Evolutionary conservation across 805 yeast species (phyloP).

Genomic region (Teunomyces barrocoloradensis): DNA sequence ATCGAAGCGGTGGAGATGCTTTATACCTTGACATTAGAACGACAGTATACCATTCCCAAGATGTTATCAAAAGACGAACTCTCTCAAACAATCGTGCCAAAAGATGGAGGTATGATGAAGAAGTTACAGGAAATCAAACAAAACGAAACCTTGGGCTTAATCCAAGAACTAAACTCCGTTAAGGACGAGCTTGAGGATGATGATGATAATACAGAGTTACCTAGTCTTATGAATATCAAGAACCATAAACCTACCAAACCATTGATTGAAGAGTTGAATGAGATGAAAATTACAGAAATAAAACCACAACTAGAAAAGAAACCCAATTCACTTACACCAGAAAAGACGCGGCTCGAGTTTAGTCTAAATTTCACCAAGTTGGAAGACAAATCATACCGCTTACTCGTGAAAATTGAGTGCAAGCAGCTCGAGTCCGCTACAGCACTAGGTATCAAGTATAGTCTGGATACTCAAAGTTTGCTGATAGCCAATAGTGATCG

Average conservation of each 20-base stretch:
- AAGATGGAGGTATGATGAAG: conserved; percentile 43
- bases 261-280: conserved; percentile 55
- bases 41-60: conserved; percentile 69
- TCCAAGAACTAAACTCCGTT: conserved; percentile 36
- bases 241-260: conserved; percentile 29
- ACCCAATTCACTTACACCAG: not conserved
- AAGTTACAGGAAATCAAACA: conserved; percentile 33
- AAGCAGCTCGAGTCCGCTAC: conserved; percentile 13
- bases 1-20: conserved; percentile 71
- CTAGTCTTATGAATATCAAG: conserved; percentile 28
- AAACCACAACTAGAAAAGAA: not conserved
- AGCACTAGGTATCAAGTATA: conserved; percentile 7
- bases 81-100: conserved; percentile 42
- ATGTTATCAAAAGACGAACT: conserved; percentile 67
- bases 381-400: not conserved
- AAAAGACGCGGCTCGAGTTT: not conserved
- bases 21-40: conserved; percentile 47
- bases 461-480: conserved; percentile 7
- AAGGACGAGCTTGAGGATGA: conserved; percentile 9
- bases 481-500: conserved; percentile 12
- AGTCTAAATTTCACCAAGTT: conserved; percentile 5
- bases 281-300: conserved; percentile 4
- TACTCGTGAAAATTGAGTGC: conserved; percentile 17
- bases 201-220: conserved; percentile 18
- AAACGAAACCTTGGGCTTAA: conserved; percentile 41